These are phyloP conservation scores for Russula sp. DNA, from an alignment of 768 basidiomycete genomes.

Conservation along the genomic window DNA sequence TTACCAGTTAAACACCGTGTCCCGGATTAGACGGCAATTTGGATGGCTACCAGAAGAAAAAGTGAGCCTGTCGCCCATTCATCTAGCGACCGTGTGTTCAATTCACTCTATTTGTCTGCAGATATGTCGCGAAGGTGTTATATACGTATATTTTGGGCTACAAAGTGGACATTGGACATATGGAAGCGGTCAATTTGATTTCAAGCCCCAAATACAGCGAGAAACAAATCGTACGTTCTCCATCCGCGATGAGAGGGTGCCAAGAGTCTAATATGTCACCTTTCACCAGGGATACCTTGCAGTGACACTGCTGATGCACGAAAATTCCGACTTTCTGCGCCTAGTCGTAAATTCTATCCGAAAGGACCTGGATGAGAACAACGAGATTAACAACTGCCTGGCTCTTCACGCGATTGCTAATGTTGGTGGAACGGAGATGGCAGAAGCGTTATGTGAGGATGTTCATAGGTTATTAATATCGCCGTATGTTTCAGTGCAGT, in stretches of 20 bases:
- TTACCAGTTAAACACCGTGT: conserved; percentile 1
- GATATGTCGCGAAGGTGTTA: conserved; percentile 98
- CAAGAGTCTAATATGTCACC: conserved; percentile 16
- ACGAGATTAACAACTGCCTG: conserved; percentile 93
- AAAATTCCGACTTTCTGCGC: conserved; percentile 95
- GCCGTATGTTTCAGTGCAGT: conserved; percentile 53
- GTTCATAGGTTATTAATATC: conserved; percentile 94
- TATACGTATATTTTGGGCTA: conserved; percentile 99
- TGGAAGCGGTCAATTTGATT: conserved; percentile 99
- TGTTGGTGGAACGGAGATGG: conserved; percentile 97
- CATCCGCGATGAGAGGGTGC: conserved; percentile 9
- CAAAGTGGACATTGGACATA: conserved; percentile 97
- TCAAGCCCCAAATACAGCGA: conserved; percentile 94
- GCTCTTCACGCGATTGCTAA: conserved; percentile 98
- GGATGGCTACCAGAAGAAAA: conserved; percentile 91
- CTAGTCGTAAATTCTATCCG: conserved; percentile 97
- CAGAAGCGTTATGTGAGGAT: conserved; percentile 88
- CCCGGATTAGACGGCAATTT: conserved; percentile 65
- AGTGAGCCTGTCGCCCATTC: conserved; percentile 48
- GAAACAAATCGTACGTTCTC: conserved; percentile 86
- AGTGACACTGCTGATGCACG: conserved; percentile 95
- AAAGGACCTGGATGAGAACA: conserved; percentile 92
- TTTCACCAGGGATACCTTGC: conserved; percentile 86
- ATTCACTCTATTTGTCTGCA: background rate
- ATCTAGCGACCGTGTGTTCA: conserved; percentile 1